Evolutionary conservation across 371 early-diverging fungal species (phyloP).

Genomic region (Actinomortierella ambigua): DNA sequence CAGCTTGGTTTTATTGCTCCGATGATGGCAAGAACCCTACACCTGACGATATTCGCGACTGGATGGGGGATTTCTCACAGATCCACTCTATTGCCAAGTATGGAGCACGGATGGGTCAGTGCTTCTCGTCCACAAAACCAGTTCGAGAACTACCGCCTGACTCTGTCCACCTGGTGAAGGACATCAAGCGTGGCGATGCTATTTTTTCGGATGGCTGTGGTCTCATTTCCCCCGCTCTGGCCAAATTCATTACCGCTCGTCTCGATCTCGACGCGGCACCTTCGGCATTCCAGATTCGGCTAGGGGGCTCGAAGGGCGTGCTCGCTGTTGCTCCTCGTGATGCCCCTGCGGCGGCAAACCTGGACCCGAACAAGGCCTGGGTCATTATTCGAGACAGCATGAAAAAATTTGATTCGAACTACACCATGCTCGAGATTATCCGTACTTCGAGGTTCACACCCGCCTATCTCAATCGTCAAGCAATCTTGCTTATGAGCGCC

Average conservation of each 20-base stretch:
- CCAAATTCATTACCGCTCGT: conserved; percentile 54
- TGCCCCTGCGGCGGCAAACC: too few relatives aligned
- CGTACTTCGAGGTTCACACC: conserved; percentile 58
- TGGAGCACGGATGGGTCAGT: conserved; percentile 78
- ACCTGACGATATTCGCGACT: conserved; percentile 59
- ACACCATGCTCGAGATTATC: conserved; percentile 67
- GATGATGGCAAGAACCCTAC: conserved; percentile 35
- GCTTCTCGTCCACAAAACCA: conserved; percentile 71
- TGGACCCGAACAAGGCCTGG: neutral
- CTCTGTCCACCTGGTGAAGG: conserved; percentile 55
- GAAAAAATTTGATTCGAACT: conserved; percentile 68
- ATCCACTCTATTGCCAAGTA: conserved; percentile 76
- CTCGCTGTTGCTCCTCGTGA: conserved; percentile 48
- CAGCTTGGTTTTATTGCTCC: conserved; percentile 74
- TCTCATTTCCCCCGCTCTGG: conserved; percentile 58
- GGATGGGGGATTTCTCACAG: conserved; percentile 77
- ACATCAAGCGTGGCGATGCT: conserved; percentile 61
- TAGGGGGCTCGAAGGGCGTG: conserved; percentile 86
- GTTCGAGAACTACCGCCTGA: conserved; percentile 43
- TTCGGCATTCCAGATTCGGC: conserved; percentile 81
- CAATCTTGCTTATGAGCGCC: conserved; percentile 69
- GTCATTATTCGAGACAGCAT: conserved; percentile 70
- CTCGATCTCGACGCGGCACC: conserved; percentile 61
- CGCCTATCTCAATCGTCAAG: conserved; percentile 76
- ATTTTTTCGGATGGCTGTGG: conserved; percentile 91